Evolutionary conservation across 2,329 filamentous ascomycete genomes (phyloP).

Genomic region (Calonectria pseudoturangicola): DNA sequence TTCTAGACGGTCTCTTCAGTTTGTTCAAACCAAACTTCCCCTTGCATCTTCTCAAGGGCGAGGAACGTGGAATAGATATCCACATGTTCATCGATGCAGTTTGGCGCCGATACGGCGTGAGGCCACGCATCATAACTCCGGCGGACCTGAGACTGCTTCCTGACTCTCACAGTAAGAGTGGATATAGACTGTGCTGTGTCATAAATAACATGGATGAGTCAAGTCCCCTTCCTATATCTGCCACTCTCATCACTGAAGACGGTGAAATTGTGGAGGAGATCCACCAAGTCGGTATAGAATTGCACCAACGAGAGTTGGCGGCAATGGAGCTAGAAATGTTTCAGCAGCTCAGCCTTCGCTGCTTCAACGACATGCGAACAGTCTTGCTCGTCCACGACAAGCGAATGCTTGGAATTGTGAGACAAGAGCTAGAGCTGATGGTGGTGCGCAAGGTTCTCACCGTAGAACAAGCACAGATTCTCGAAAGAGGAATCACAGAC

Average conservation of each 20-base stretch:
- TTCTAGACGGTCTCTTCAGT: conserved; percentile 56
- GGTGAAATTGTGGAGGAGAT: conserved; percentile 59
- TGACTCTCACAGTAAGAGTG: conserved; percentile 47
- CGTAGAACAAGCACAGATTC: conserved; percentile 48
- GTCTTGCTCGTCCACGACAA: conserved; percentile 65
- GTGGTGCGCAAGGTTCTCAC: conserved; percentile 54
- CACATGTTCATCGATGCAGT: conserved; percentile 60
- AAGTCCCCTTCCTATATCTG: background rate
- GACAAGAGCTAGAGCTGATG: conserved; percentile 58
- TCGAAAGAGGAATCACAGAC: conserved; percentile 57
- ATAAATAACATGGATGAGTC: conserved; percentile 26
- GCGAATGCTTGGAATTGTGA: conserved; percentile 63
- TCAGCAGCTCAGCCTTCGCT: conserved; percentile 60
- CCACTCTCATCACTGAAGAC: conserved; percentile 40
- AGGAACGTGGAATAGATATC: conserved; percentile 62
- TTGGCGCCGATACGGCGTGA: conserved; percentile 53
- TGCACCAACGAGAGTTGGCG: conserved; percentile 62
- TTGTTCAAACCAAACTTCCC: conserved; percentile 57
- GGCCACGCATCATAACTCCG: conserved; percentile 59
- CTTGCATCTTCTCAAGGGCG: conserved; percentile 62
- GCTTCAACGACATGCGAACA: conserved; percentile 64
- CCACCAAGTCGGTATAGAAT: conserved; percentile 62
- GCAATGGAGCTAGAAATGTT: conserved; percentile 57
- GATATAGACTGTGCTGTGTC: conserved; percentile 57
- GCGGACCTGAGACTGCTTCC: conserved; percentile 58